Base-by-base conservation (phyloP, 2,329 filamentous ascomycete genomes). In the Penicillium decumbens region DNA sequence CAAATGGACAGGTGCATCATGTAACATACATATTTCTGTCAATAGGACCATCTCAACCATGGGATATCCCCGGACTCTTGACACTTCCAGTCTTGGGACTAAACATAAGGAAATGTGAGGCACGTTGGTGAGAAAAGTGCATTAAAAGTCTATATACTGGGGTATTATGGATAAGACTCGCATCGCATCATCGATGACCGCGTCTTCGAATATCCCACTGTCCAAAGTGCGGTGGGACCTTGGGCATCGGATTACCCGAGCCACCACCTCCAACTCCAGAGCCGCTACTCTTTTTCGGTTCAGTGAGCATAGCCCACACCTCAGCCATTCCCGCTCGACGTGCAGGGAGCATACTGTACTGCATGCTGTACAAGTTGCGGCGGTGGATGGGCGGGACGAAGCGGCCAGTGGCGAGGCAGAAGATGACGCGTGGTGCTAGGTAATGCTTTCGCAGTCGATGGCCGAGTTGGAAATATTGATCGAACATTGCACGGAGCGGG, bases 321-420 rank as follows among this genome's bases (percentile, higher is more conserved):
- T 96, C 90, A 61, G 81, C 77, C 49, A 97, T 87, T 2, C 85
- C 84, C 0, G 89, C 87, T 39, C 95, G 77, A 46, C 81, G 81
- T 6, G 88, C 87, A 0, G 95, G 95, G 35, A 98, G 78, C 89
- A 97, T 97, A 73, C 89, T 95, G 71, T 98, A 98, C 72, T 98
- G 93, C 62, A 98, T 77, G 60, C 89, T 95, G 72, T 98, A 98
- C 43, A 98, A 77, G 65, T 93, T 95, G 65, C 91, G 92, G 45
- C 95, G 82, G 66, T 96, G 91, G 42, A 98, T 95, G 0, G 95
- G 92, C 10, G 92, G 93, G 1, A 97, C 90, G 58, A 96, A 96
- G 53, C 87, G 88, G 50, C 93, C 93, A 0, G 89, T 95, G 23
- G 91, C 77, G 1, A 98, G 83, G 62, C 89, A 93, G 33, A 95